Evolutionary conservation across 2,329 filamentous ascomycete species (phyloP).

Genomic region (Seiridium cupressi): DNA sequence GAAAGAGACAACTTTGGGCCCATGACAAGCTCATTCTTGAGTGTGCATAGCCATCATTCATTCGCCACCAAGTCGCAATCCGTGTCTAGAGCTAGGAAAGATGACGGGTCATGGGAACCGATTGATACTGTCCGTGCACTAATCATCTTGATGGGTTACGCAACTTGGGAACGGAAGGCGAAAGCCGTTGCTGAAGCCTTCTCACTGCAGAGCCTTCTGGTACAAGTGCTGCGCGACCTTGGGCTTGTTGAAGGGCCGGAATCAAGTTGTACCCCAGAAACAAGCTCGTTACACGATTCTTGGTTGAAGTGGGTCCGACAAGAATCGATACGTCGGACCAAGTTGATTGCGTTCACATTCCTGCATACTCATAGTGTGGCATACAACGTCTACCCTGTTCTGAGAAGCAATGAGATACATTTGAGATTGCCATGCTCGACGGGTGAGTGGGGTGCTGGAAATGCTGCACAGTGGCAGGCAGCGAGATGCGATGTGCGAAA

Average conservation of each 20-base stretch:
- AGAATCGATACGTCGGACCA: conserved; percentile 31
- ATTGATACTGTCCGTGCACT: conserved; percentile 32
- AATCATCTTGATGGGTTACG: conserved; percentile 35
- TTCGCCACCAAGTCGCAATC: neutral
- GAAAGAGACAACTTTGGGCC: conserved; percentile 21
- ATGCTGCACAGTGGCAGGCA: conserved; percentile 25
- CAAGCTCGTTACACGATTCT: conserved; percentile 9
- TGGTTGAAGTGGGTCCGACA: conserved; percentile 31
- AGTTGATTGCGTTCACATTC: conserved; percentile 36
- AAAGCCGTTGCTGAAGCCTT: conserved; percentile 33
- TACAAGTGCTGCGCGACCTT: conserved; percentile 30
- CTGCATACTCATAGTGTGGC: conserved; percentile 36
- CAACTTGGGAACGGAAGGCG: conserved; percentile 34
- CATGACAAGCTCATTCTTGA: conserved; percentile 22
- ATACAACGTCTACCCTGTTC: conserved; percentile 34
- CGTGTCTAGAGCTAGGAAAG: neutral
- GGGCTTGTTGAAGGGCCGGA: conserved; percentile 28
- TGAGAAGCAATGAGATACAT: conserved; percentile 34
- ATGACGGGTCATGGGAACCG: conserved; percentile 23
- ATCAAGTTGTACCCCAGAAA: neutral
- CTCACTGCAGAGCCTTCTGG: conserved; percentile 28
- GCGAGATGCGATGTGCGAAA: conserved; percentile 25
- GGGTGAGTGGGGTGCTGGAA: conserved; percentile 33
- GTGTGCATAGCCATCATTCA: conserved; percentile 13
- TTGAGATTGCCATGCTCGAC: conserved; percentile 33